These are phyloP conservation scores for Penicillium sp. DNA, from an alignment of 2,329 filamentous ascomycete genomes.

Conservation along the genomic window DNA sequence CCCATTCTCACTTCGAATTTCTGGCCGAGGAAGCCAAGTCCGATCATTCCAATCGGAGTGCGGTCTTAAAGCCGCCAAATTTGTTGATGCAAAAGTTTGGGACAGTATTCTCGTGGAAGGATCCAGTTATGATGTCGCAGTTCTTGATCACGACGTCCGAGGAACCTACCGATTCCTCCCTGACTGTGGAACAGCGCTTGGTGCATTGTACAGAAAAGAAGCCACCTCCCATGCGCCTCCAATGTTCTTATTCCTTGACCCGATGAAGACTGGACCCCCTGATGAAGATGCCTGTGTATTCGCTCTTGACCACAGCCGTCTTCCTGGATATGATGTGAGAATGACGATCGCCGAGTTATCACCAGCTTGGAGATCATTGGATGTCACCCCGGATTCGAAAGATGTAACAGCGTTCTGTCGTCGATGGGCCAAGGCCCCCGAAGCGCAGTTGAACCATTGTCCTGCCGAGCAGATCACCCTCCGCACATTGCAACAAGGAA, in stretches of 20 bases:
- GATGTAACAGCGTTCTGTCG: conserved; percentile 32
- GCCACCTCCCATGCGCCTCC: conserved; percentile 17
- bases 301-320: conserved; percentile 47
- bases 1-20: conserved; percentile 36
- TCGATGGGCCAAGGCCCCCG: conserved; percentile 25
- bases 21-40: conserved; percentile 32
- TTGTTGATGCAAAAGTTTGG: conserved; percentile 46
- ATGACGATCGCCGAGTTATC: conserved; percentile 48
- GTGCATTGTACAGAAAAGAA: conserved; percentile 52
- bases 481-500: conserved; percentile 18
- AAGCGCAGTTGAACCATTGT: conserved; percentile 22
- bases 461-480: conserved; percentile 20
- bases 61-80: conserved; percentile 41
- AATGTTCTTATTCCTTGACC: conserved; percentile 60
- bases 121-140: conserved; percentile 25
- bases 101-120: conserved; percentile 42
- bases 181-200: conserved; percentile 57
- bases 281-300: conserved; percentile 58
- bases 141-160: conserved; percentile 40
- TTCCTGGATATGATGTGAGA: conserved; percentile 49
- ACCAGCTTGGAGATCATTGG: conserved; percentile 45
- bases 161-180: conserved; percentile 54
- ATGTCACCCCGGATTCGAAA: conserved; percentile 15
- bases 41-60: conserved; percentile 41
- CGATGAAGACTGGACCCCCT: conserved; percentile 48